Conservation (phyloP, 257 asterid species). For the Solanum chiquidenum region DNA sequence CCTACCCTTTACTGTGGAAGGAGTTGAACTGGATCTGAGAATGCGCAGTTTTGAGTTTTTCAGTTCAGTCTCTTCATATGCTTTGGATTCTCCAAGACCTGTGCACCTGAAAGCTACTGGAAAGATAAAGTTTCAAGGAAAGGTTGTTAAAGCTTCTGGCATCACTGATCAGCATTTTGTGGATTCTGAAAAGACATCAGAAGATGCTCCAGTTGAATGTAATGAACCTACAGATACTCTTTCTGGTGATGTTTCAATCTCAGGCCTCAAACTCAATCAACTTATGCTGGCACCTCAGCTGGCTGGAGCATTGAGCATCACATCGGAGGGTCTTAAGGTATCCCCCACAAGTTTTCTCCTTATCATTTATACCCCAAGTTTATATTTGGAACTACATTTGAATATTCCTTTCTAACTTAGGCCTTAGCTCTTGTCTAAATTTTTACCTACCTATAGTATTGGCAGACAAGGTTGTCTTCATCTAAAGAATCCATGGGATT, state of each 20-base stretch:
- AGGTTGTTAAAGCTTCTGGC: slow-evolving; percentile 41
- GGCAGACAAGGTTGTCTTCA: neutral
- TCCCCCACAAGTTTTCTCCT: slow-evolving; percentile 10
- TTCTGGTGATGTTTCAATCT: slow-evolving; percentile 80
- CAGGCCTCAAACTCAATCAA: slow-evolving; percentile 93
- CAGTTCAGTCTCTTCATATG: slow-evolving; percentile 74
- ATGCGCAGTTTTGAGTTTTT: slow-evolving; percentile 93
- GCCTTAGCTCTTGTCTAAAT: neutral
- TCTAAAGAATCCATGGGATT: neutral
- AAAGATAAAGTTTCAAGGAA: slow-evolving; percentile 86
- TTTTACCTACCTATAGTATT: neutral
- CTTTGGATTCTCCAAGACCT: slow-evolving; percentile 88
- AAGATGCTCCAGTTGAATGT: slow-evolving; percentile 17
- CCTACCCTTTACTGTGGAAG: slow-evolving; percentile 76
- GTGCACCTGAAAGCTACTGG: slow-evolving; percentile 97
- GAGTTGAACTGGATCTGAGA: slow-evolving; percentile 82
- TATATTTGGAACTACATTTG: slow-evolving; percentile 4
- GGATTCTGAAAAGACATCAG: slow-evolving; percentile 22
- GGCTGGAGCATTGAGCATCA: slow-evolving; percentile 74
- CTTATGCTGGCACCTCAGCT: slow-evolving; percentile 97
- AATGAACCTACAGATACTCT: slow-evolving; percentile 40
- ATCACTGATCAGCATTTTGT: slow-evolving; percentile 19
- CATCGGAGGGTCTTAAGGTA: slow-evolving; percentile 74
- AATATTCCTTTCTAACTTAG: neutral
- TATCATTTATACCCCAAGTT: neutral